Percentiles rank a stretch among this genome's conserved stretches.
These are phyloP conservation scores for Stenogyne calaminthoides DNA, from an alignment of 305 asterid species.

Conservation along the genomic window DNA sequence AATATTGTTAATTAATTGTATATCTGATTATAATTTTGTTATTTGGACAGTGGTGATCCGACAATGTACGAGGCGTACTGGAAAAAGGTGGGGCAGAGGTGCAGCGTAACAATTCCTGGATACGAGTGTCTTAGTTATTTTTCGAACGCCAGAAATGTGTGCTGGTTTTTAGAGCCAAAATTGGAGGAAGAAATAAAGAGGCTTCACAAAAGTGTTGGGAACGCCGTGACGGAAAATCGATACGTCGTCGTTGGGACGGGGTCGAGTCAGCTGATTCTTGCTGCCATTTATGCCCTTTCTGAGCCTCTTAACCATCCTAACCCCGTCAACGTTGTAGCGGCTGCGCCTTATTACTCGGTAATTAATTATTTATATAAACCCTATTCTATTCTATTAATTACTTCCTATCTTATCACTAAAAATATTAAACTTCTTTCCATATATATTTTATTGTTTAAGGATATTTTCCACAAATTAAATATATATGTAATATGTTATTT, in stretches of 20 bases:
- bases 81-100: conserved; percentile 46
- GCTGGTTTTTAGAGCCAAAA: conserved; percentile 79
- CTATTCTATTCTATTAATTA: too few species aligned
- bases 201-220: conserved; percentile 54
- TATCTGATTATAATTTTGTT: background rate
- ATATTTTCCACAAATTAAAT: too few species aligned
- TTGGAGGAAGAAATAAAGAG: conserved; percentile 55
- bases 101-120: conserved; percentile 38
- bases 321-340: conserved; percentile 63
- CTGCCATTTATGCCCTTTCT: conserved; percentile 65
- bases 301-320: conserved; percentile 34
- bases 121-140: conserved; percentile 69
- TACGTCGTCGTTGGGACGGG: conserved; percentile 70
- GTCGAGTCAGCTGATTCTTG: conserved; percentile 75
- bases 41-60: conserved; percentile 70
- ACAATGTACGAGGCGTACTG: conserved; percentile 68
- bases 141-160: conserved; percentile 41
- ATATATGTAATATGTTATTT: too few species aligned
- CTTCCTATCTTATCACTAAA: too few species aligned
- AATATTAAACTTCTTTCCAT: too few species aligned
- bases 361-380: background rate
- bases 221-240: conserved; percentile 50
- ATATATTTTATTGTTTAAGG: too few species aligned
- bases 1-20: background rate
- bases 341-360: conserved; percentile 75